These are phyloP conservation scores for Prunus yedoensis DNA, from an alignment of 331 rosid genomes.

Conservation along the genomic window DNA sequence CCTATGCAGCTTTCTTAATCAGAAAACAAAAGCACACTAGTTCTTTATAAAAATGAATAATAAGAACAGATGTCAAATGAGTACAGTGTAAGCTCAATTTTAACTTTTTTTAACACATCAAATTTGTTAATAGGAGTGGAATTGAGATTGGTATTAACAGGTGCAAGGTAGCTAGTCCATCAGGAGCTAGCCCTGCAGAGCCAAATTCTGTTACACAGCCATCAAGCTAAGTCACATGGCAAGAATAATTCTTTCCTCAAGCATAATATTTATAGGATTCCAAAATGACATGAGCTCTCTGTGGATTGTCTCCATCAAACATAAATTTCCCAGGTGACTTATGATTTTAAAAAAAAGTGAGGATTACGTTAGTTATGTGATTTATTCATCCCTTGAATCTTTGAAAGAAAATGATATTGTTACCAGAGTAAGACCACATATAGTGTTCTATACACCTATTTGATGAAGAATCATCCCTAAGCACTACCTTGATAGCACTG, in stretches of 20 bases:
- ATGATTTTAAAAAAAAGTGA: too few species aligned
- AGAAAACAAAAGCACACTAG: neutral
- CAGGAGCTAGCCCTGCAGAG: neutral
- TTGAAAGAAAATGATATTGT: too few species aligned
- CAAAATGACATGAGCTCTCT: neutral
- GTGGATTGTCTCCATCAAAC: neutral
- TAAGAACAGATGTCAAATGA: too few species aligned
- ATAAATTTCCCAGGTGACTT: neutral
- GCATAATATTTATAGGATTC: neutral
- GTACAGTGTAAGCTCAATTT: too few species aligned
- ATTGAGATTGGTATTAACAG: neutral
- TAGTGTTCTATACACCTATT: too few species aligned
- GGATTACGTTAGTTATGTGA: too few species aligned
- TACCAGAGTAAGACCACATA: too few species aligned
- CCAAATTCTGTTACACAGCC: neutral
- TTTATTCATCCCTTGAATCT: too few species aligned
- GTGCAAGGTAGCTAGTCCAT: neutral
- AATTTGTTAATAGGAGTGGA: neutral
- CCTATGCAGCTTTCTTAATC: constrained; percentile 3
- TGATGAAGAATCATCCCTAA: too few species aligned
- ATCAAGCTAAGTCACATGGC: neutral
- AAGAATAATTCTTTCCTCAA: neutral
- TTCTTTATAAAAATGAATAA: neutral
- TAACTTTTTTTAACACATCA: neutral
- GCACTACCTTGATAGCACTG: too few species aligned